Conservation (phyloP, 2,329 filamentous ascomycete genomes). For the Apiospora kogelbergensis region DNA sequence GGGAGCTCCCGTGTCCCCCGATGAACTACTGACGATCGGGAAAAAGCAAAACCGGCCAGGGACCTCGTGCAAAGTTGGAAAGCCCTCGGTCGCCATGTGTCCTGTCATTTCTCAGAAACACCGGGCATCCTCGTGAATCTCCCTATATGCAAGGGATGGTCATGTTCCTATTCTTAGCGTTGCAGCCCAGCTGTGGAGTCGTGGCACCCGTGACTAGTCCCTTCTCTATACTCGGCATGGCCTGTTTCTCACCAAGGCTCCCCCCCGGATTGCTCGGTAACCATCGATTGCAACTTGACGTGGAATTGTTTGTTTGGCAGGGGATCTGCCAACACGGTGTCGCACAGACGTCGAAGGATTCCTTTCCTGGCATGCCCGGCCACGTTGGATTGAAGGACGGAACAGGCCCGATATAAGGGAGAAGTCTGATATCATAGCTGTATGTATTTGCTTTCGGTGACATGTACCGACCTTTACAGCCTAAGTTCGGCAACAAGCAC, state of each 20-base stretch:
- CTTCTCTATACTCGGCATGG: neutral
- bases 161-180: constrained; percentile 4
- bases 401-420: neutral
- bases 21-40: neutral
- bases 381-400: too few species aligned
- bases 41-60: neutral
- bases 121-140: neutral
- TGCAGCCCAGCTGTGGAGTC: neutral
- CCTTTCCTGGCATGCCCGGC: too few species aligned
- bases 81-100: neutral
- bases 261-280: too few species aligned
- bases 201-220: neutral
- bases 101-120: constrained; percentile 3
- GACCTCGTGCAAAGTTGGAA: neutral
- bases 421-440: neutral
- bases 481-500: neutral
- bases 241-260: neutral
- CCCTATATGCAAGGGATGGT: neutral
- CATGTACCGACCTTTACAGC: neutral
- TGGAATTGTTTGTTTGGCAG: too few species aligned
- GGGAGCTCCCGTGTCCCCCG: neutral
- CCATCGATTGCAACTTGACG: too few species aligned
- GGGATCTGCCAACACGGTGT: too few species aligned
- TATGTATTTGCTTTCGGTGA: neutral
- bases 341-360: too few species aligned